Percentiles rank a stretch among this genome's conserved stretches.
Evolutionary conservation across 1,139 yeast species (phyloP).

Genomic region (Nakaseomyces sp.): DNA sequence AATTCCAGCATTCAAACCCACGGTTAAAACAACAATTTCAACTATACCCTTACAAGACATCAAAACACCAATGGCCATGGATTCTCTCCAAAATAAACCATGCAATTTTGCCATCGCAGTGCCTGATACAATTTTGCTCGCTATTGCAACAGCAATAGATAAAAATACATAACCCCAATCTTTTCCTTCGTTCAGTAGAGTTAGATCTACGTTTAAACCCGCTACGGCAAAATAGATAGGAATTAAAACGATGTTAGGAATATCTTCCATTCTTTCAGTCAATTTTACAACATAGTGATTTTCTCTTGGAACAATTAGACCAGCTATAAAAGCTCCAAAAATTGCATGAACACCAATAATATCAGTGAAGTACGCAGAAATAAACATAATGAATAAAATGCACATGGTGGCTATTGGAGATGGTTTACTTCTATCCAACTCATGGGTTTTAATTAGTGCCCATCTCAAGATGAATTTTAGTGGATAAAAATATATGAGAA

Average conservation of each 20-base stretch:
- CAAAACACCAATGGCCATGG: slow-evolving; percentile 66
- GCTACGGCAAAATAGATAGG: slow-evolving; percentile 76
- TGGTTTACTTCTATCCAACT: slow-evolving; percentile 45
- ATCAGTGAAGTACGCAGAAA: slow-evolving; percentile 69
- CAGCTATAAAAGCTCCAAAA: slow-evolving; percentile 74
- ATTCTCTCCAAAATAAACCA: slow-evolving; percentile 62
- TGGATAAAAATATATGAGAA: slow-evolving; percentile 48
- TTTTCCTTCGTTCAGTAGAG: slow-evolving; percentile 49
- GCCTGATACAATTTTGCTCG: slow-evolving; percentile 62
- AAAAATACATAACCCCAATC: slow-evolving; percentile 75
- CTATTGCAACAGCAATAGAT: slow-evolving; percentile 53
- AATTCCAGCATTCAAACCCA: slow-evolving; percentile 64
- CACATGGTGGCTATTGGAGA: slow-evolving; percentile 53
- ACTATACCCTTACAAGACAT: slow-evolving; percentile 87
- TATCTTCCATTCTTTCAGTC: slow-evolving; percentile 67
- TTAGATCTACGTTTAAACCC: slow-evolving; percentile 62
- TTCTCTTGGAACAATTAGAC: slow-evolving; percentile 70
- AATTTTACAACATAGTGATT: slow-evolving; percentile 59
- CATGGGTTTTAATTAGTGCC: slow-evolving; percentile 37
- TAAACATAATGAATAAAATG: slow-evolving; percentile 47
- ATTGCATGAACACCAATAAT: slow-evolving; percentile 76
- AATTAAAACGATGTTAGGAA: slow-evolving; percentile 58
- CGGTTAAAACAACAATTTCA: slow-evolving; percentile 66
- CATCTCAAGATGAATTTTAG: slow-evolving; percentile 35
- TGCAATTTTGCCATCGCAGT: slow-evolving; percentile 50